Conservation (phyloP, 176 grass and related monocot genomes). For the Triticum timopheevii region DNA sequence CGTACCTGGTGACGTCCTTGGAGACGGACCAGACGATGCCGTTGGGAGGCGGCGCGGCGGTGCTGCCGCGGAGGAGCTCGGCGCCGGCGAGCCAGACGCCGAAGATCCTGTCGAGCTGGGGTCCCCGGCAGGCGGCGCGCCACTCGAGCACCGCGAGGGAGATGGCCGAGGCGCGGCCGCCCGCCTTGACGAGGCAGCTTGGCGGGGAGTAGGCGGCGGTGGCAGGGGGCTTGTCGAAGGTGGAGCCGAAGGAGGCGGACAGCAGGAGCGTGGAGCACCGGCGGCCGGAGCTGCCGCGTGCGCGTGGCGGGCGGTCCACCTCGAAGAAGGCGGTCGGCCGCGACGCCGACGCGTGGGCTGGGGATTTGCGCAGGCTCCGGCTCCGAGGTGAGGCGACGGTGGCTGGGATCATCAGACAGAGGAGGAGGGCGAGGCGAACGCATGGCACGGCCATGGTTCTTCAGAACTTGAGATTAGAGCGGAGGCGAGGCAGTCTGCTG, state of each 20-base stretch:
- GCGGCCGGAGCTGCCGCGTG: constrained; percentile 23
- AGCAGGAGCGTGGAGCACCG: constrained; percentile 57
- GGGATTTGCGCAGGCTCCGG: not conserved
- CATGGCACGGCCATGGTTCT: too few species aligned
- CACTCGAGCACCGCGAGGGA: constrained; percentile 66
- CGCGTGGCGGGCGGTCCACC: constrained; percentile 48
- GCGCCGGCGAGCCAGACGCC: constrained; percentile 75
- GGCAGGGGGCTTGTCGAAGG: constrained; percentile 44
- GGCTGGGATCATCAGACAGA: not conserved
- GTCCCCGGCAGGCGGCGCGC: constrained; percentile 44
- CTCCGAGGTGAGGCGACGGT: not conserved
- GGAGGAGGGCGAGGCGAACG: too few species aligned
- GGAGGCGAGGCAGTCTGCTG: too few species aligned
- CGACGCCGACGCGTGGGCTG: not conserved
- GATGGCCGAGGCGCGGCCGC: not conserved
- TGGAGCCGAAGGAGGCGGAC: constrained; percentile 56
- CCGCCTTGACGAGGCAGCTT: constrained; percentile 2
- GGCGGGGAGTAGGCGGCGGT: constrained; percentile 48
- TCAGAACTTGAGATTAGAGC: not conserved
- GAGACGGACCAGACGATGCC: constrained; percentile 61
- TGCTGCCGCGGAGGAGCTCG: constrained; percentile 68
- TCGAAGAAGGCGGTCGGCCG: constrained; percentile 51
- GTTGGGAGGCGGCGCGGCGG: constrained; percentile 46
- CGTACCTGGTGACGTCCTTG: constrained; percentile 67
- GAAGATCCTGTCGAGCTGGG: constrained; percentile 66